Percentiles rank a stretch among this genome's conserved stretches.
Evolutionary conservation across 164 flowering plant genomes (phyloP).

Genomic region (Stephania cephalantha): DNA sequence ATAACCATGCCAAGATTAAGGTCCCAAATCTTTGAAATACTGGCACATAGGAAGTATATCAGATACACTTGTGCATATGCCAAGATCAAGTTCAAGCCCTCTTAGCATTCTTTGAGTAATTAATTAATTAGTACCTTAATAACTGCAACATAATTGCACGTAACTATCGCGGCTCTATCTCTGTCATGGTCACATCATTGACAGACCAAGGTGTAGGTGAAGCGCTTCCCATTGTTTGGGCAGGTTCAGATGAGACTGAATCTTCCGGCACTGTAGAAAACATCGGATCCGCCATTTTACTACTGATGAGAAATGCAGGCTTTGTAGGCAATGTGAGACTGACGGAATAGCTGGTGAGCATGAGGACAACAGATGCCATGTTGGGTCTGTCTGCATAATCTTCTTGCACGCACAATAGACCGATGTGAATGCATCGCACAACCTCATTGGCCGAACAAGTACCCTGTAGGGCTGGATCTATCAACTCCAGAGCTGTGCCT

Average conservation of each 20-base stretch:
- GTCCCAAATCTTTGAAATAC: too few species aligned
- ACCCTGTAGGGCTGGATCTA: conserved; percentile 13
- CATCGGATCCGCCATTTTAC: background rate
- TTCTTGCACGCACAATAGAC: conserved; percentile 22
- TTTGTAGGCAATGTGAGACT: background rate
- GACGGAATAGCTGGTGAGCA: conserved; percentile 14
- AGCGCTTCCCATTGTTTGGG: background rate
- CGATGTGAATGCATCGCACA: conserved; percentile 22
- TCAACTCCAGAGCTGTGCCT: conserved; percentile 9
- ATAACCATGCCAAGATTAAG: too few species aligned
- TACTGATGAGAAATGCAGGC: background rate
- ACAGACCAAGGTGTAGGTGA: background rate
- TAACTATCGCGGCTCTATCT: background rate
- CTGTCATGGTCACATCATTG: background rate
- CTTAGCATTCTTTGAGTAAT: background rate
- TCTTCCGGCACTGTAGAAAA: background rate
- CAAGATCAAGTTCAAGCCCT: background rate
- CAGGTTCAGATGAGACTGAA: background rate
- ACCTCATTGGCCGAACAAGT: conserved; percentile 11
- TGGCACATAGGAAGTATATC: too few species aligned
- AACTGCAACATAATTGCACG: background rate
- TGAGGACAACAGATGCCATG: conserved; percentile 19
- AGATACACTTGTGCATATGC: too few species aligned
- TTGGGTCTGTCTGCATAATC: conserved; percentile 15
- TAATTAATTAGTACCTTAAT: background rate